Evolutionary conservation across 495 filamentous ascomycete species (phyloP).

Genomic region (Rostrohypoxylon terebratum): DNA sequence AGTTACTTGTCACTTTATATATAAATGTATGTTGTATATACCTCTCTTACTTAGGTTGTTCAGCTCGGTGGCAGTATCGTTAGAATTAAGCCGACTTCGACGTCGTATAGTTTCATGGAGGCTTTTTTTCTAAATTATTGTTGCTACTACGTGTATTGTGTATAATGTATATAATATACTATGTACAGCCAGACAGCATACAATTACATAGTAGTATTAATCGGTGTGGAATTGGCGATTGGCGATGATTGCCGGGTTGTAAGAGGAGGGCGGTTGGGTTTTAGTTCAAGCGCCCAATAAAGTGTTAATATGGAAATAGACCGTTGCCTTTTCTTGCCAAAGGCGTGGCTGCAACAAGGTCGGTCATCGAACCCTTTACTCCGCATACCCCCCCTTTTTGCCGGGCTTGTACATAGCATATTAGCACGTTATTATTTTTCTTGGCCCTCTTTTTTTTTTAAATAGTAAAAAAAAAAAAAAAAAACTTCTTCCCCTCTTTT

Average conservation of each 20-base stretch:
- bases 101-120: slow-evolving; percentile 19
- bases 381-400: slow-evolving; percentile 36
- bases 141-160: slow-evolving; percentile 1
- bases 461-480: too few relatives aligned
- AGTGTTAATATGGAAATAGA: slow-evolving; percentile 55
- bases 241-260: slow-evolving; percentile 50
- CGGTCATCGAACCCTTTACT: slow-evolving; percentile 26
- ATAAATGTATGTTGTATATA: too few relatives aligned
- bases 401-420: slow-evolving; percentile 39
- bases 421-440: too few relatives aligned
- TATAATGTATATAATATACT: too few relatives aligned
- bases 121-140: slow-evolving; percentile 18
- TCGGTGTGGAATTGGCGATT: slow-evolving; percentile 22
- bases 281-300: slow-evolving; percentile 50
- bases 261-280: slow-evolving; percentile 36
- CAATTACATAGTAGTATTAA: too few relatives aligned
- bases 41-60: slow-evolving; percentile 29
- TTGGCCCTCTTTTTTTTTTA: slow-evolving; percentile 29
- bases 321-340: slow-evolving; percentile 27
- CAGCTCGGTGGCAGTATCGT: slow-evolving; percentile 27
- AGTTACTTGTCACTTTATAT: not conserved
- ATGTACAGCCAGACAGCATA: too few relatives aligned
- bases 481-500: slow-evolving; percentile 41
- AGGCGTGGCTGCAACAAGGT: slow-evolving; percentile 42
- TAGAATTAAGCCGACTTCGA: slow-evolving; percentile 50